A percentile compares a stretch with the other conserved stretches of the same genome.
These are phyloP conservation scores for Aureobasidium sp. DNA, from an alignment of 2,329 filamentous ascomycete genomes.

Conservation along the genomic window DNA sequence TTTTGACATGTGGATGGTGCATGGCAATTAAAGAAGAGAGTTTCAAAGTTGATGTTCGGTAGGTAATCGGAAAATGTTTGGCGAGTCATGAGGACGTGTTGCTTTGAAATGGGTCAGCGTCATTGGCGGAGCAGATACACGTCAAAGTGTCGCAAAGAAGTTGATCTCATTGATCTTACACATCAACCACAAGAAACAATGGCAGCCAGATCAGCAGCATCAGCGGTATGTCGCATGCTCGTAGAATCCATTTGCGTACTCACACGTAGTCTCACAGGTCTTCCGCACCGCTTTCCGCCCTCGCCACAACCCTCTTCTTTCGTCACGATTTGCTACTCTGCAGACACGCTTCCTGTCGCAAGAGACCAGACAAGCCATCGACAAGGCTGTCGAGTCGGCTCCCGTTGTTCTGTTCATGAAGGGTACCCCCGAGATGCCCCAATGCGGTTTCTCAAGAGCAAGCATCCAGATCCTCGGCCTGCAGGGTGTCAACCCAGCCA, in stretches of 20 bases:
- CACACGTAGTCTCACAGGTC: slow-evolving; percentile 25
- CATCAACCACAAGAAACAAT: slow-evolving; percentile 7
- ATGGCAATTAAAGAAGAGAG: background rate
- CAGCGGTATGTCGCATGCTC: slow-evolving; percentile 6
- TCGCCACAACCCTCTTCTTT: slow-evolving; percentile 30
- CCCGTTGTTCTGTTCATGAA: slow-evolving; percentile 99
- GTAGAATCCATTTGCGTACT: background rate
- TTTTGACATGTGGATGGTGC: slow-evolving; percentile 1
- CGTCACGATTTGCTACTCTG: slow-evolving; percentile 36
- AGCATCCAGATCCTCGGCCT: slow-evolving; percentile 90
- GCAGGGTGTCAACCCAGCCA: slow-evolving; percentile 83
- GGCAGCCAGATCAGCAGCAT: slow-evolving; percentile 13
- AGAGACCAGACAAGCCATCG: slow-evolving; percentile 73
- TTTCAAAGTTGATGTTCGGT: background rate
- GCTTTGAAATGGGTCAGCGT: slow-evolving; percentile 11
- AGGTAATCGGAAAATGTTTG: background rate
- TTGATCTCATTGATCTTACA: background rate
- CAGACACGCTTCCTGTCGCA: slow-evolving; percentile 66
- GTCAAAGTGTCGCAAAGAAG: background rate
- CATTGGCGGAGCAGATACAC: slow-evolving; percentile 5
- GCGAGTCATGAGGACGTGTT: background rate
- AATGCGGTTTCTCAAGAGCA: slow-evolving; percentile 93
- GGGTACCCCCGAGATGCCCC: slow-evolving; percentile 88
- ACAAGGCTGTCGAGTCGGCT: slow-evolving; percentile 77
- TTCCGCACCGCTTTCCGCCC: slow-evolving; percentile 39